Conservation (phyloP, 495 filamentous ascomycete species). For the Neurospora africana region DNA sequence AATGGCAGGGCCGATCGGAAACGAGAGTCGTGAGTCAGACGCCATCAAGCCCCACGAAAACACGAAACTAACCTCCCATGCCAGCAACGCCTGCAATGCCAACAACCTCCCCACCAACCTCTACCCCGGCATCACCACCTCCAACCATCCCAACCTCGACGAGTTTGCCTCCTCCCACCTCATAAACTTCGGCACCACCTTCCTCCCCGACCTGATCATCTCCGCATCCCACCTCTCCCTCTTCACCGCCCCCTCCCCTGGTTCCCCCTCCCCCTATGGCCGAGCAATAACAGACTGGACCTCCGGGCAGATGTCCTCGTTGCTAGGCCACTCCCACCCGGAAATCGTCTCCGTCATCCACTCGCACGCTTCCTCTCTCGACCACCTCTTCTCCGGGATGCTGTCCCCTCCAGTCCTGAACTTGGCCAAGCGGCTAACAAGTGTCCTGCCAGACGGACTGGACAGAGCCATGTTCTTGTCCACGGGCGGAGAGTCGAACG, state of each 20-base stretch:
- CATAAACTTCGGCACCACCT: conserved; percentile 18
- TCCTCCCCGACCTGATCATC: conserved; percentile 16
- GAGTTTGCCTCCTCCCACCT: conserved; percentile 14
- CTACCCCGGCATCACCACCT: not conserved
- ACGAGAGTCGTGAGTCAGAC: not conserved
- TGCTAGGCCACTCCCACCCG: conserved; percentile 47
- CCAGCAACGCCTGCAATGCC: not conserved
- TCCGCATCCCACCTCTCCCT: conserved; percentile 15
- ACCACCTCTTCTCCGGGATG: conserved; percentile 48
- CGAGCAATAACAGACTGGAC: conserved; percentile 43
- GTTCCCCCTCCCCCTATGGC: not conserved
- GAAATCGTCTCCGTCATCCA: conserved; percentile 42
- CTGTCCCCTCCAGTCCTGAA: conserved; percentile 40
- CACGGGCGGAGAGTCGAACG: conserved; percentile 44
- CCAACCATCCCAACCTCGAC: conserved; percentile 1
- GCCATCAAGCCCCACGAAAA: not conserved
- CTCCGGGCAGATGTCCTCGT: conserved; percentile 46
- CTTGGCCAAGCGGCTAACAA: conserved; percentile 34
- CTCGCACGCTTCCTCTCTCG: conserved; percentile 32
- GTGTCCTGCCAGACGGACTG: conserved; percentile 33
- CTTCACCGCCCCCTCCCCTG: conserved; percentile 8
- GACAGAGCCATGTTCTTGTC: conserved; percentile 45
- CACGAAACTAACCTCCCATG: not conserved
- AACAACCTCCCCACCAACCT: not conserved
- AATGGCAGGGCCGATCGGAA: not conserved